These are phyloP conservation scores for Fusarium haematococcum DNA, from an alignment of 2,329 filamentous ascomycete species.

Conservation along the genomic window DNA sequence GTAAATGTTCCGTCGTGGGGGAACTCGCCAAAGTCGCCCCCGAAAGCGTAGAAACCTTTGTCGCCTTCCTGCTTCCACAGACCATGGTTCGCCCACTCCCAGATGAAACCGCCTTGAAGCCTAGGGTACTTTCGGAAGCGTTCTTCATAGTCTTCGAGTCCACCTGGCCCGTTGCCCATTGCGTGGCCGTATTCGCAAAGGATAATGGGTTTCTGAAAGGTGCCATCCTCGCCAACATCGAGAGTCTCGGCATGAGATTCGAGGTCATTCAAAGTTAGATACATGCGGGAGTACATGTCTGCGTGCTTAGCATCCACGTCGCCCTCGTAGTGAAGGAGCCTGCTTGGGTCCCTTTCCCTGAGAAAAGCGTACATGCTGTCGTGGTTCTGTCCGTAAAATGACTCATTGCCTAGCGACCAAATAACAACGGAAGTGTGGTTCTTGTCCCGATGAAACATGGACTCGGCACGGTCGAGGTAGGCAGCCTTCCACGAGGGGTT, in stretches of 20 bases:
- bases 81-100: constrained; percentile 71
- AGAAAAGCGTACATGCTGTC: constrained; percentile 74
- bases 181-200: constrained; percentile 68
- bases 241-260: not conserved
- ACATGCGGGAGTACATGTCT: constrained; percentile 76
- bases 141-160: constrained; percentile 74
- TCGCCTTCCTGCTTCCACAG: not conserved
- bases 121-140: constrained; percentile 66
- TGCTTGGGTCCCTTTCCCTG: constrained; percentile 60
- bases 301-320: constrained; percentile 67
- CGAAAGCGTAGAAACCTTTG: constrained; percentile 56
- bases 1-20: constrained; percentile 71
- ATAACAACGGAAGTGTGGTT: constrained; percentile 75
- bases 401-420: constrained; percentile 78
- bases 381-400: constrained; percentile 76
- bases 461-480: constrained; percentile 71
- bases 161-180: constrained; percentile 79
- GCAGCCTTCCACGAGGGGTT: constrained; percentile 64
- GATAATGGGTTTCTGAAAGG: constrained; percentile 64
- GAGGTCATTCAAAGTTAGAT: constrained; percentile 60
- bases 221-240: not conserved
- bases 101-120: constrained; percentile 72
- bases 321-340: constrained; percentile 74
- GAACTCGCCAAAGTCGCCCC: constrained; percentile 70
- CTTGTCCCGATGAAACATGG: constrained; percentile 74